Percentiles rank a stretch among this genome's conserved stretches.
phyloP scores from a whole-genome alignment of 441 rosid species.

The Lagerstroemia fauriei region DNA sequence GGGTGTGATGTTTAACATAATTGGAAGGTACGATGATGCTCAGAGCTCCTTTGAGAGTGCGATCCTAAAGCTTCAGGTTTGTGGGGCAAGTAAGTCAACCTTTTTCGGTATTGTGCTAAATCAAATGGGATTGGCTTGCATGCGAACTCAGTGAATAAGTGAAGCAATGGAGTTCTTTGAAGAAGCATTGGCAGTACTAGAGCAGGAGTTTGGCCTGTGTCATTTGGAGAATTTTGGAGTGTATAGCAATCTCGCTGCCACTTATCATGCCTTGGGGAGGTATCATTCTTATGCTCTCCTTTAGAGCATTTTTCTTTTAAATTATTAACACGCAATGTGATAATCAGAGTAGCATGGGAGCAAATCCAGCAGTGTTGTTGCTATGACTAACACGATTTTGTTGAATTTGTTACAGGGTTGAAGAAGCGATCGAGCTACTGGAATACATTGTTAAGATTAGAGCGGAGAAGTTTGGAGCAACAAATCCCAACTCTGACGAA shows the following conservation, averaged over 20 bases:
- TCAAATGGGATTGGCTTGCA: slow-evolving; percentile 48
- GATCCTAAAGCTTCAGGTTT: slow-evolving; percentile 38
- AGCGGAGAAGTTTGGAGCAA: slow-evolving; percentile 48
- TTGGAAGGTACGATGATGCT: slow-evolving; percentile 43
- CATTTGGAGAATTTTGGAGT: slow-evolving; percentile 46
- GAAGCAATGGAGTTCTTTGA: slow-evolving; percentile 45
- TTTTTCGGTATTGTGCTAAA: slow-evolving; percentile 47
- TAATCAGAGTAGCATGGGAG: background rate
- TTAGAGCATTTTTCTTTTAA: background rate
- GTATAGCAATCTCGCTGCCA: slow-evolving; percentile 47
- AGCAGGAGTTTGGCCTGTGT: slow-evolving; percentile 44
- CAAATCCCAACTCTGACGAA: slow-evolving; percentile 39
- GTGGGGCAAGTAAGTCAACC: slow-evolving; percentile 45
- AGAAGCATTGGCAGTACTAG: slow-evolving; percentile 40
- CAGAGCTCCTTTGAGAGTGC: slow-evolving; percentile 34
- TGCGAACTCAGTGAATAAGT: slow-evolving; percentile 37
- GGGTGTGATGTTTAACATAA: slow-evolving; percentile 43
- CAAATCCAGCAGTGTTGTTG: background rate
- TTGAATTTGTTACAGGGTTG: slow-evolving; percentile 35
- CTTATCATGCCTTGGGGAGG: slow-evolving; percentile 53
- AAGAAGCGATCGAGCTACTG: slow-evolving; percentile 48
- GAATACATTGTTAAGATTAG: slow-evolving; percentile 42
- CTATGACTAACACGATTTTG: slow-evolving; percentile 7
- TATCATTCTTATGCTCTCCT: background rate
- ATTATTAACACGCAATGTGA: background rate